phyloP scores from a whole-genome alignment of 768 basidiomycete species.

The Phanerochaete sordida region DNA sequence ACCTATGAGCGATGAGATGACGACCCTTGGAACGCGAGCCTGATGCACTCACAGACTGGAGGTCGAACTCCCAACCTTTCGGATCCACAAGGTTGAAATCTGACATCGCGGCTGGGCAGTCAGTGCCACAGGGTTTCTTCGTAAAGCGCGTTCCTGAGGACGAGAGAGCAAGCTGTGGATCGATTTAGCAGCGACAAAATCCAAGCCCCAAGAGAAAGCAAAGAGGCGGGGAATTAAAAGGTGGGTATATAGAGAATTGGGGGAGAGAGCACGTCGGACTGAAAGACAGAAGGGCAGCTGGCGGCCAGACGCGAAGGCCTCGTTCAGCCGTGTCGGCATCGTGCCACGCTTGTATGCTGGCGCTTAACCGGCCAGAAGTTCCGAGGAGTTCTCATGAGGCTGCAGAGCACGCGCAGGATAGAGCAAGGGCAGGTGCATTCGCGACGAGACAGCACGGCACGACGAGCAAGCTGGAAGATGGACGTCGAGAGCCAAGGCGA shows the following conservation, averaged over 20 bases:
- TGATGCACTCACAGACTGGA: conserved; percentile 60
- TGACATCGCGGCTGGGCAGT: conserved; percentile 39
- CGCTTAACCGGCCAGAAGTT: not conserved
- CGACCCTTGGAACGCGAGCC: not conserved
- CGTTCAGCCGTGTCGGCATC: conserved; percentile 1
- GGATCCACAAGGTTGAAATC: conserved; percentile 75
- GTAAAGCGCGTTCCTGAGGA: not conserved
- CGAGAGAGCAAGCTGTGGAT: not conserved
- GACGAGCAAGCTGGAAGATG: not conserved
- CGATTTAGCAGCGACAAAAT: not conserved
- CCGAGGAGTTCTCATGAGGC: not conserved
- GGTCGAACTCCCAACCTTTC: conserved; percentile 75
- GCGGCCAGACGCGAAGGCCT: not conserved
- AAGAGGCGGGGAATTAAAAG: not conserved
- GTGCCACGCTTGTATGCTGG: not conserved
- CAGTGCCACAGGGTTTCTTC: not conserved
- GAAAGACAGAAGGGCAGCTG: not conserved
- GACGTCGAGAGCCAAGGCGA: not conserved
- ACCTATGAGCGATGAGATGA: conserved; percentile 29
- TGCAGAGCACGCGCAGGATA: not conserved
- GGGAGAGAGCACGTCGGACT: not conserved
- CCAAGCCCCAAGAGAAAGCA: not conserved
- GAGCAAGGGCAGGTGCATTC: not conserved
- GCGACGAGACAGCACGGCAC: not conserved
- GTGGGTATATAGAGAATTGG: not conserved